Base-by-base conservation (phyloP, 1,139 yeast genomes). In the Chernovozyma aurita region DNA sequence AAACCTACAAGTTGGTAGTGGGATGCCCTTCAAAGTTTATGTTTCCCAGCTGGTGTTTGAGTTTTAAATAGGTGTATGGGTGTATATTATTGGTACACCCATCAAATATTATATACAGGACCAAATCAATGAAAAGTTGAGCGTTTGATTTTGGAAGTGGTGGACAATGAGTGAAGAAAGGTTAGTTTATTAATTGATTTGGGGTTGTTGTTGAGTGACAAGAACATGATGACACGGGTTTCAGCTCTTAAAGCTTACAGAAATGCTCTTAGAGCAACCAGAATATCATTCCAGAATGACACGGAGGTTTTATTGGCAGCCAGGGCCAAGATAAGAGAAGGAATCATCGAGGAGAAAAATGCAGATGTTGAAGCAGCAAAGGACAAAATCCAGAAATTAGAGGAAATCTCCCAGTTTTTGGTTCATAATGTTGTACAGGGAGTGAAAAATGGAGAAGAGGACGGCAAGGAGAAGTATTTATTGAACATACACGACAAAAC, bases 341-440 rank as follows among this genome's bases (percentile, higher is more conserved):
- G 83, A 3, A 82, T 81, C 56, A 59, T 65, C 26, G 58, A 65
- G 29, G 61, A 68, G 31, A 47, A 47, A 26, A 31, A 42, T 4
- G 31, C 42, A 3, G 66, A 68, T 22, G 53, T 53, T 33, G 62
- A 61, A 8, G 62, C 73, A 42, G 73, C 70, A 6, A 48, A 49
- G 12, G 75, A 76, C 42, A 82, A 85, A 42, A 64, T 86, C 33
- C 55, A 60, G 9, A 76, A 84, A 46, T 64, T 87, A 44, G 73
- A 80, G 38, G 94, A 82, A 25, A 82, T 90, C 21, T 78, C 90
- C 4, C 55, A 57, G 35, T 81, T 88, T 45, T 66, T 92, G 42
- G 66, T 76, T 34, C 66, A 71, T 41, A 90, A 92, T 57, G 70
- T 92, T 16, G 97, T 92, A 2, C 98, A 92, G 60, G 98, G 95